Evolutionary conservation across 805 yeast genomes (phyloP), one percentile per base, ranked within the genome.

Genomic region (Yamadazyma olivae): DNA sequence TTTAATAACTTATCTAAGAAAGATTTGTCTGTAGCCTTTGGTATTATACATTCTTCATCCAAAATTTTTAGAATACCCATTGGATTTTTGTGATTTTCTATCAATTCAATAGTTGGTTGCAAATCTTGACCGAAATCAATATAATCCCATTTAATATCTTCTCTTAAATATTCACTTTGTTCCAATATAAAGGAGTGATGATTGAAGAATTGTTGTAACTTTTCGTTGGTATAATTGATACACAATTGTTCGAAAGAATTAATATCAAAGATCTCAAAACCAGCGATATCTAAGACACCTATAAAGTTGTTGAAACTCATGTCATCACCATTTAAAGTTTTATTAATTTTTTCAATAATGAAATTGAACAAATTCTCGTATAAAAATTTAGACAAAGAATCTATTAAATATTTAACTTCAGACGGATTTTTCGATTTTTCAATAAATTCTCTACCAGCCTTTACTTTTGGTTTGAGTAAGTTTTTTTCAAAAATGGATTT

Each of bases 21-120:
- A 0, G 95, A 73, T 31, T 69, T 63, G 55, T 93, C 98, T 0
- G 86, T 75, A 0, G 96, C 85, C 48, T 83, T 86, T 10, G 98
- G 98, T 57, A 93, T 83, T 18, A 93, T 84, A 45, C 97, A 91
- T 55, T 93, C 98, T 59, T 93, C 99, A 55, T 93, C 95, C 32
- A 93, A 68, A 17, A 90, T 72, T 9, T 95, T 83, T 38, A 93
- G 77, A 12, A 93, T 73, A 34, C 97, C 96, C 59, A 88, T 74
- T 9, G 49, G 46, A 7, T 39, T 17, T 43, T 73, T 68, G 52
- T 49, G 63, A 56, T 81, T 75, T 61, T 93, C 99, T 35, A 93
- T 90, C 38, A 93, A 67, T 49, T 90, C 95, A 33, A 93, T 93
- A 0, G 99, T 91, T 17, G 95, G 95, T 55, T 91, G 96, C 38